Evolutionary conservation across 768 basidiomycete genomes (phyloP).

Genomic region (Rhodotorula sphaerocarpa): DNA sequence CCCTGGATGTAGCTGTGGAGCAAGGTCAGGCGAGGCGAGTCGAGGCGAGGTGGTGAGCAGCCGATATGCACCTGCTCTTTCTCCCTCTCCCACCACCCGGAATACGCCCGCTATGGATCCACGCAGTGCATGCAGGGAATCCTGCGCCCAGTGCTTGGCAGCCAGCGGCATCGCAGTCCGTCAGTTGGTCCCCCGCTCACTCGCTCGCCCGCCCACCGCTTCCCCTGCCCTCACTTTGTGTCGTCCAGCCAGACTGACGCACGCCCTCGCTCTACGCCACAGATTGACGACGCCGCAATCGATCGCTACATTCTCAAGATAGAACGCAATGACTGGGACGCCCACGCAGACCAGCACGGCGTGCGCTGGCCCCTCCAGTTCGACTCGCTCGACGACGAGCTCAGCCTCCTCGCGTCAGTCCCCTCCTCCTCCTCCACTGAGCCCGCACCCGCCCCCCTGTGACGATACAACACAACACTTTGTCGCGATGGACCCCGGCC

Average conservation of each 20-base stretch:
- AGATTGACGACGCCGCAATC: slow-evolving; percentile 58
- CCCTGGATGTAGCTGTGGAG: too few species aligned
- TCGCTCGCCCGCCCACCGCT: background rate
- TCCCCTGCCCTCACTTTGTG: background rate
- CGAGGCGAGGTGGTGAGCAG: too few species aligned
- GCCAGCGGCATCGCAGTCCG: slow-evolving; percentile 2
- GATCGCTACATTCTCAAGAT: slow-evolving; percentile 55
- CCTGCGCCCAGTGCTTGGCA: too few species aligned
- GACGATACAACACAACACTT: too few species aligned
- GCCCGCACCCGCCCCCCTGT: too few species aligned
- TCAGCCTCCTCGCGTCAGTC: slow-evolving; percentile 61
- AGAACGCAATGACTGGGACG: background rate
- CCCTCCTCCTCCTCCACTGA: background rate
- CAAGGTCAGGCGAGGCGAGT: too few species aligned
- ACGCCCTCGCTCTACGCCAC: background rate
- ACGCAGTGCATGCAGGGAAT: too few species aligned
- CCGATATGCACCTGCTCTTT: too few species aligned
- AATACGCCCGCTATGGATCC: too few species aligned
- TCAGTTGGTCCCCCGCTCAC: background rate
- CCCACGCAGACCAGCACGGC: slow-evolving; percentile 49
- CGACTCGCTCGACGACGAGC: slow-evolving; percentile 60
- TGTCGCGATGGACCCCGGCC: background rate
- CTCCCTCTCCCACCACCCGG: too few species aligned
- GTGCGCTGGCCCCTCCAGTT: slow-evolving; percentile 72
- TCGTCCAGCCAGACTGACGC: background rate